phyloP scores from a whole-genome alignment of 352 stramenopile species.

The Albugo candida region DNA sequence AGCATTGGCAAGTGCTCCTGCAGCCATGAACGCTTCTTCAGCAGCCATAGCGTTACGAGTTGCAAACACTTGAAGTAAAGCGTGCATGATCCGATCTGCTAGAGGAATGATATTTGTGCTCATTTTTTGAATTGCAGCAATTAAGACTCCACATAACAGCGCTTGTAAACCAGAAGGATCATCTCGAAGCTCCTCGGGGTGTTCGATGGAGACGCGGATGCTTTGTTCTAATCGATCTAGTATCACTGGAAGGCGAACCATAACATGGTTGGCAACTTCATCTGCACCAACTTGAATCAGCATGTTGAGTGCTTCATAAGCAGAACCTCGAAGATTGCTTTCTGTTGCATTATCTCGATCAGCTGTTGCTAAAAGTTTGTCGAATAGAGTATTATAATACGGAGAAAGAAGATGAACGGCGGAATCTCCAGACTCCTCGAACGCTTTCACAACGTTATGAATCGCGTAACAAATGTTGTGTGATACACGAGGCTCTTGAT shows the following conservation, averaged over 20 bases:
- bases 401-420: slow-evolving; percentile 77
- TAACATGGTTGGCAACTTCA: slow-evolving; percentile 60
- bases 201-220: slow-evolving; percentile 40
- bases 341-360: slow-evolving; percentile 78
- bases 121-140: slow-evolving; percentile 87
- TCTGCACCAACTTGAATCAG: slow-evolving; percentile 77
- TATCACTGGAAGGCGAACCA: slow-evolving; percentile 52
- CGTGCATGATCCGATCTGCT: slow-evolving; percentile 88
- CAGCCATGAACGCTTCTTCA: slow-evolving; percentile 92
- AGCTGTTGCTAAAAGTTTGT: slow-evolving; percentile 83
- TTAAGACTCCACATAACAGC: slow-evolving; percentile 82
- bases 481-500: slow-evolving; percentile 81
- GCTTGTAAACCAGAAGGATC: slow-evolving; percentile 56
- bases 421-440: slow-evolving; percentile 55
- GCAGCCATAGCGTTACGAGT: slow-evolving; percentile 85
- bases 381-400: slow-evolving; percentile 81
- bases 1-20: slow-evolving; percentile 84
- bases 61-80: slow-evolving; percentile 89
- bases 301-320: slow-evolving; percentile 88
- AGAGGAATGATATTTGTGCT: slow-evolving; percentile 71
- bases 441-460: slow-evolving; percentile 91
- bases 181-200: slow-evolving; percentile 51
- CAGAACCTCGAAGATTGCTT: slow-evolving; percentile 78
- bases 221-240: slow-evolving; percentile 61
- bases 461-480: slow-evolving; percentile 92